Evolutionary conservation across 1,284 basidiomycete species (phyloP), one percentile per base, ranked within the genome.

Genomic region (Fomes fomentarius): DNA sequence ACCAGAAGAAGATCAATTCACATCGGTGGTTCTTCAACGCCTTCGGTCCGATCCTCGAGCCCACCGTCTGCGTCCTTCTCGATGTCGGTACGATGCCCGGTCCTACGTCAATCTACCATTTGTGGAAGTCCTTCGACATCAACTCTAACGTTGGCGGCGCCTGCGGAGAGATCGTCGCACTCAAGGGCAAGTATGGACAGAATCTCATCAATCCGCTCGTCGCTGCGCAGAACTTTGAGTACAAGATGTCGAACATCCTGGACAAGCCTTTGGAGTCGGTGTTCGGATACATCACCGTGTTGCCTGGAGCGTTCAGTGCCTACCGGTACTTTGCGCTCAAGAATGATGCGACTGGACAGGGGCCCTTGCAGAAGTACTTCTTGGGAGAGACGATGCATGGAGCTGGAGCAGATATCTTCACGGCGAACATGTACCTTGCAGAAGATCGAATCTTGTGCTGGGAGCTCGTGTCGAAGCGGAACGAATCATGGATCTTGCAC

Each of bases 51-150:
- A 80, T 92, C 44, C 76, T 92, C 30, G 79, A 88, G 57, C 91
- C 91, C 22, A 97, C 96, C 67, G 93, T 98, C 35, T 97, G 94
- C 68, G 85, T 98, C 9, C 80, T 99, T 21, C 84, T 98, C 39
- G 96, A 98, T 66, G 95, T 97, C 19, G 96, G 96, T 1, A 98
- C 96, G 0, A 87, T 89, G 80, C 96, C 96, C 0, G 93, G 92
- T 2, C 85, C 89, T 8, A 92, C 87, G 40, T 88, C 85, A 15
- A 96, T 98, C 66, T 98, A 98, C 71, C 93, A 97, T 66, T 76
- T 98, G 10, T 98, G 96, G 96, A 97, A 98, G 73, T 90, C 93
- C 4, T 98, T 98, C 60, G 95, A 98, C 69, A 90, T 95, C 73
- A 95, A 97, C 73, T 92, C 90, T 25, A 96, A 96, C 61, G 93